These are phyloP conservation scores for Quercus robur DNA, from an alignment of 306 rosid species.

Conservation along the genomic window DNA sequence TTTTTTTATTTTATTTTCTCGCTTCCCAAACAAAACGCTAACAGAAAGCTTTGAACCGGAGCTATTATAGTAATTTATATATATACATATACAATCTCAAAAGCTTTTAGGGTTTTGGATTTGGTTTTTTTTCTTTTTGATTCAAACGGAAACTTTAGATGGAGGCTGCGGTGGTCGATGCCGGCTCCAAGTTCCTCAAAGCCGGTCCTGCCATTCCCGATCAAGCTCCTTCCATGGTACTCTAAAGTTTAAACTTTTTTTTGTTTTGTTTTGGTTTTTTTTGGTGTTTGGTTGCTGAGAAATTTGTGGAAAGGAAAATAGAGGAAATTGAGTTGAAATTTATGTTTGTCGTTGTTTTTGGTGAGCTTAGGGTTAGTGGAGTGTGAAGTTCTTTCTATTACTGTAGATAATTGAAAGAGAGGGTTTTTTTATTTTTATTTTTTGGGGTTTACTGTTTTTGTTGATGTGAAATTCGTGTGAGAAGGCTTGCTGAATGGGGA, in stretches of 20 bases:
- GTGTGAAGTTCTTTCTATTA: background rate
- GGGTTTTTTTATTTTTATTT: too few relatives aligned
- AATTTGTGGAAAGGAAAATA: too few relatives aligned
- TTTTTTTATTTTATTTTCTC: too few relatives aligned
- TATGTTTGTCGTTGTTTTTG: background rate
- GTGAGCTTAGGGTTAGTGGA: background rate
- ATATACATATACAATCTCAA: background rate
- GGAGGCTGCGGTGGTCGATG: conserved; percentile 92
- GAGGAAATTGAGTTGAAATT: too few relatives aligned
- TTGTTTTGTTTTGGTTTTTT: too few relatives aligned
- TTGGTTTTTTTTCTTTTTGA: background rate
- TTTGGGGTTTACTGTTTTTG: too few relatives aligned
- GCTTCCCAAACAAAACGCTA: too few relatives aligned
- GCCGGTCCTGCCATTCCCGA: conserved; percentile 97
- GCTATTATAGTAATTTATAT: background rate
- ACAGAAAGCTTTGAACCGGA: too few relatives aligned
- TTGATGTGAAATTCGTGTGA: background rate
- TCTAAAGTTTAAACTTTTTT: background rate
- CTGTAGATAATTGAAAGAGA: background rate
- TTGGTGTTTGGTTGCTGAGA: too few relatives aligned
- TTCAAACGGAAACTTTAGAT: conserved; percentile 17
- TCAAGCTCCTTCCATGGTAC: conserved; percentile 87
- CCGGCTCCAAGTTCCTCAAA: conserved; percentile 84
- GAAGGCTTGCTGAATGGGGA: background rate
- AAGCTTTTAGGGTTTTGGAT: conserved; percentile 39